Percentiles rank a stretch among this genome's conserved stretches.
Conservation (phyloP, 371 early-diverging fungal species). For the Thermomucor indicae-seudaticae region DNA sequence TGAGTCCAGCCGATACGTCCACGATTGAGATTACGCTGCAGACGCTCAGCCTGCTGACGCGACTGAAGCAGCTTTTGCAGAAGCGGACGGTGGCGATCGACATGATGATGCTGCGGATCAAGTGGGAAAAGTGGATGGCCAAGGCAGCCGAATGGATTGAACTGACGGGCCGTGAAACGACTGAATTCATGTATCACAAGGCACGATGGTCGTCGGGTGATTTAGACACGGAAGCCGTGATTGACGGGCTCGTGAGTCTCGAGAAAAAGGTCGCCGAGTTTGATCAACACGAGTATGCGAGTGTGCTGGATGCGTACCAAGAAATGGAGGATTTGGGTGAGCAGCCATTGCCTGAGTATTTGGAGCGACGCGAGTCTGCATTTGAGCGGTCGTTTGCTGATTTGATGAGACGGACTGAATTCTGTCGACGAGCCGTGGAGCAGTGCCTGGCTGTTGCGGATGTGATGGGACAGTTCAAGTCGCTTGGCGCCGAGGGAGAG, state of each 20-base stretch:
- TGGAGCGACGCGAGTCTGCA: conserved; percentile 18
- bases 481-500: conserved; percentile 15
- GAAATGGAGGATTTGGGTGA: conserved; percentile 18
- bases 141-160: conserved; percentile 16
- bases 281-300: conserved; percentile 17
- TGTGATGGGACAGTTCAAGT: conserved; percentile 10
- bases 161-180: conserved; percentile 8
- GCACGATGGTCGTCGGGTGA: not conserved
- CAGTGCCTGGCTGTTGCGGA: conserved; percentile 20
- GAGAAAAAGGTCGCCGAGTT: conserved; percentile 16
- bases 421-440: conserved; percentile 21
- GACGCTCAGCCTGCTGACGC: conserved; percentile 32
- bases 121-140: conserved; percentile 26
- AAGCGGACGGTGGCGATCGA: conserved; percentile 14
- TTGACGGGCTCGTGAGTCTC: conserved; percentile 6
- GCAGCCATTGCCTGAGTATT: conserved; percentile 10
- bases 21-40: conserved; percentile 45
- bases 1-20: conserved; percentile 45
- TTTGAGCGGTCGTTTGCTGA: conserved; percentile 22
- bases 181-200: conserved; percentile 10
- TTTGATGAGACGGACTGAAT: conserved; percentile 18
- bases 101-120: conserved; percentile 16
- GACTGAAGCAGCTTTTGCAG: conserved; percentile 15
- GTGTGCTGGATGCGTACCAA: conserved; percentile 24
- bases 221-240: conserved; percentile 10